Percentiles rank a stretch among this genome's conserved stretches.
These are phyloP conservation scores for Globisporangium camurandrum DNA, from an alignment of 352 stramenopile species.

Conservation along the genomic window DNA sequence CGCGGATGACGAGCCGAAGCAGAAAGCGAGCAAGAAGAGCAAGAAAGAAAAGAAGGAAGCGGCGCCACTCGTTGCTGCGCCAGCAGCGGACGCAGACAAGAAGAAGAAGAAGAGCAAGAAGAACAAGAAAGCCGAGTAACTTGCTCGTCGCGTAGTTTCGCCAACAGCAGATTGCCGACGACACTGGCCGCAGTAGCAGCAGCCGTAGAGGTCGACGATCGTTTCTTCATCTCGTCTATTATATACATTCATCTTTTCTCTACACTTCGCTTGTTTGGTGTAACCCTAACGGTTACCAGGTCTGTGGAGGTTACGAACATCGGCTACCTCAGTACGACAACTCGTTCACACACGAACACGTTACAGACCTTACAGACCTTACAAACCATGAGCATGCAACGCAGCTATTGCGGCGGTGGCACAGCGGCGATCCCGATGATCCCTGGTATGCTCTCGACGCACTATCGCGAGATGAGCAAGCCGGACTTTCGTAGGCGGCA, in stretches of 20 bases:
- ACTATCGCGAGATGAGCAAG: conserved; percentile 34
- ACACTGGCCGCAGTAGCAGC: neutral
- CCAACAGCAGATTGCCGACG: no score
- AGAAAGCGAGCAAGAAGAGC: conserved; percentile 81
- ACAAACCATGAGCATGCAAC: no score
- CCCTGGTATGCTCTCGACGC: conserved; percentile 44
- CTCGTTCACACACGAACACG: no score
- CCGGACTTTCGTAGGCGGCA: conserved; percentile 54
- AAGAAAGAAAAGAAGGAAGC: conserved; percentile 55
- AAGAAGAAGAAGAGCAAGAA: conserved; percentile 80
- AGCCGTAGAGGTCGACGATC: neutral
- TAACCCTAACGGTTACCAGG: no score
- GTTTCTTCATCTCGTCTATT: conserved; percentile 1
- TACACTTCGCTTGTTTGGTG: neutral
- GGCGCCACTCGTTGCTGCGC: conserved; percentile 4
- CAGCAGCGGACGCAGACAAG: conserved; percentile 34
- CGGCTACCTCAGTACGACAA: no score
- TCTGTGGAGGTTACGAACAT: no score
- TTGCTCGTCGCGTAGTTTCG: neutral
- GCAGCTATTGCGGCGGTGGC: neutral
- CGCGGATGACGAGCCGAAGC: conserved; percentile 49
- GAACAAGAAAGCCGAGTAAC: conserved; percentile 73
- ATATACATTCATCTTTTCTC: neutral
- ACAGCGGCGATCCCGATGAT: conserved; percentile 27
- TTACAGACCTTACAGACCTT: no score